phyloP scores from a whole-genome alignment of 2,329 filamentous ascomycete genomes.

The Aspergillus felis region DNA sequence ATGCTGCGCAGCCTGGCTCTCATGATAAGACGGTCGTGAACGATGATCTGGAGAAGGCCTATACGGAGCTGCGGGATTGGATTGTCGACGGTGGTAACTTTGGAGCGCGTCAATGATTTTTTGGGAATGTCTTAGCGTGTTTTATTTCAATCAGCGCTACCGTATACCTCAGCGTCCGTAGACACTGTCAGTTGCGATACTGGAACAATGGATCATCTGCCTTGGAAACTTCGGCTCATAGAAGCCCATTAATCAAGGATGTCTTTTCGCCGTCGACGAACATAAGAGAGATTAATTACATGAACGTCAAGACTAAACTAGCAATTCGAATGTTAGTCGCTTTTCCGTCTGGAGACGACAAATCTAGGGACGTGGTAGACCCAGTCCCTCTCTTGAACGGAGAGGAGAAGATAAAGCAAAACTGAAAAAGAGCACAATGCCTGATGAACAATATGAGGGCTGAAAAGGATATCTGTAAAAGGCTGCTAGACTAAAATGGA shows the following conservation, averaged over 20 bases:
- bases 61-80: slow-evolving; percentile 51
- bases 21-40: slow-evolving; percentile 65
- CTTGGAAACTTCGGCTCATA: background rate
- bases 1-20: slow-evolving; percentile 62
- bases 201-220: slow-evolving; percentile 4
- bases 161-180: background rate
- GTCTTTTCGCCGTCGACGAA: slow-evolving; percentile 23
- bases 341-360: slow-evolving; percentile 24
- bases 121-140: background rate
- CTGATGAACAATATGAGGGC: slow-evolving; percentile 24
- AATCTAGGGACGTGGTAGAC: slow-evolving; percentile 24
- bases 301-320: slow-evolving; percentile 24
- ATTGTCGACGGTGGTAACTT: slow-evolving; percentile 43
- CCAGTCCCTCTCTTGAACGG: slow-evolving; percentile 16
- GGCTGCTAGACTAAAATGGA: slow-evolving; percentile 29
- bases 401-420: slow-evolving; percentile 16
- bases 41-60: slow-evolving; percentile 59
- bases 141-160: background rate
- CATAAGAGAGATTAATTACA: slow-evolving; percentile 37
- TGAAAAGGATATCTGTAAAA: slow-evolving; percentile 39
- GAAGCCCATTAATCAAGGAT: slow-evolving; percentile 4
- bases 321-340: slow-evolving; percentile 26
- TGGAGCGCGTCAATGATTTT: slow-evolving; percentile 21
- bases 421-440: slow-evolving; percentile 16
- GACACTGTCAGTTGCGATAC: slow-evolving; percentile 1